phyloP scores from a whole-genome alignment of 2,329 filamentous ascomycete genomes.

The Alternaria dauci region DNA sequence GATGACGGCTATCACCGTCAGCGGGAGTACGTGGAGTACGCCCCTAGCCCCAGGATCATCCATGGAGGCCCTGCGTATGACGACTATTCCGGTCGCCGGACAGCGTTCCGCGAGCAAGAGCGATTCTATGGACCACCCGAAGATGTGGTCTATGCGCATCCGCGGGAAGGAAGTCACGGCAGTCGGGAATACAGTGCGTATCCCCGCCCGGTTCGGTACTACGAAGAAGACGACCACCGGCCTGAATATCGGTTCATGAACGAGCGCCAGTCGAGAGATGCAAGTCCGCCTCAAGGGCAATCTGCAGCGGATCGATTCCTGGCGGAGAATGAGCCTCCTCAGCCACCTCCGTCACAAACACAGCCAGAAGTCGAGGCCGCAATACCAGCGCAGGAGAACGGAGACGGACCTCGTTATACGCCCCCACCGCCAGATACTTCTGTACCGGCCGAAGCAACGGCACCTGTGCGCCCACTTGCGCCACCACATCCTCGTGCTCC shows the following conservation, averaged over 20 bases:
- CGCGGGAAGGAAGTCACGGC: conserved; percentile 38
- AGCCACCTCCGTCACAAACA: conserved; percentile 16
- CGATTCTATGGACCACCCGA: conserved; percentile 39
- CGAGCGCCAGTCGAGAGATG: conserved; percentile 32
- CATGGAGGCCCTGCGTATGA: conserved; percentile 41
- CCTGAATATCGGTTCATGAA: conserved; percentile 35
- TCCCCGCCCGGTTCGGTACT: conserved; percentile 39
- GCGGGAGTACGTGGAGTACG: conserved; percentile 43
- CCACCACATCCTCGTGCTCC: conserved; percentile 33
- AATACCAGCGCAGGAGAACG: conserved; percentile 30
- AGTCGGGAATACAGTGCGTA: conserved; percentile 39
- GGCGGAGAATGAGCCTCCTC: conserved; percentile 35
- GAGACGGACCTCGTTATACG: conserved; percentile 42
- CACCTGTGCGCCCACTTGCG: conserved; percentile 24
- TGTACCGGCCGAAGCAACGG: conserved; percentile 25
- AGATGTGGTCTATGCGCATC: conserved; percentile 39
- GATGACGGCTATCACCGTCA: conserved; percentile 41
- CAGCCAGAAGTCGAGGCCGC: conserved; percentile 27
- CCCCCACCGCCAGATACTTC: conserved; percentile 35
- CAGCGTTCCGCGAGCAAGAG: conserved; percentile 45
- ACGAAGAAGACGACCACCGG: conserved; percentile 34
- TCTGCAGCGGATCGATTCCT: conserved; percentile 49
- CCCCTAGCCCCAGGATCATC: conserved; percentile 37
- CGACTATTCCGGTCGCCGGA: conserved; percentile 41
- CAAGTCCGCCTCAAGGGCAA: conserved; percentile 32